These are phyloP conservation scores for Colletotrichum navitas DNA, from an alignment of 2,329 filamentous ascomycete species.

Conservation along the genomic window DNA sequence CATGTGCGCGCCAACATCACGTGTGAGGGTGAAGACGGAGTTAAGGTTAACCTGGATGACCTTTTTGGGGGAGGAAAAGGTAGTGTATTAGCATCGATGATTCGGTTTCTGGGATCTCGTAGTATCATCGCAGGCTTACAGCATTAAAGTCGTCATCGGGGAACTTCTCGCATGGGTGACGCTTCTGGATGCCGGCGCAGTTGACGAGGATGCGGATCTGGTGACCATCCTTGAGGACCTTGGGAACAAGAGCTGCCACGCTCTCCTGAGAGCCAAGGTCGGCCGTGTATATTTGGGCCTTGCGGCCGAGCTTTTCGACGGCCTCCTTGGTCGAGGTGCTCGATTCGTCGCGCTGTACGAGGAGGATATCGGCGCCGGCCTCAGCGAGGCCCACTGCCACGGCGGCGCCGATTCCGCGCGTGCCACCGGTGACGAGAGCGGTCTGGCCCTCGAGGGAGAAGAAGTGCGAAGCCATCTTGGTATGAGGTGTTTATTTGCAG, in stretches of 20 bases:
- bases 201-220: slow-evolving; percentile 84
- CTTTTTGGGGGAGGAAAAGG: slow-evolving; percentile 46
- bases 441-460: slow-evolving; percentile 70
- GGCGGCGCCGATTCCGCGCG: slow-evolving; percentile 69
- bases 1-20: slow-evolving; percentile 85
- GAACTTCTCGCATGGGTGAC: slow-evolving; percentile 81
- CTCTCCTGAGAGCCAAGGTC: slow-evolving; percentile 74
- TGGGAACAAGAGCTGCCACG: slow-evolving; percentile 71
- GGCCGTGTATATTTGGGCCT: slow-evolving; percentile 75
- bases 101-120: too few relatives aligned
- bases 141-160: slow-evolving; percentile 83
- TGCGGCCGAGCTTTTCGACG: slow-evolving; percentile 75
- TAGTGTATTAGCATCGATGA: not conserved
- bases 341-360: slow-evolving; percentile 63
- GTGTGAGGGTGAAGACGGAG: slow-evolving; percentile 82
- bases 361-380: slow-evolving; percentile 68
- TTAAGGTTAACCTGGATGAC: slow-evolving; percentile 90
- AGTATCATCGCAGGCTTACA: slow-evolving; percentile 50
- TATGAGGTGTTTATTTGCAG: not conserved
- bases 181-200: slow-evolving; percentile 87
- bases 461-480: slow-evolving; percentile 53
- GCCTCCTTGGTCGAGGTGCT: slow-evolving; percentile 67
- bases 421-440: slow-evolving; percentile 69
- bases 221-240: slow-evolving; percentile 72
- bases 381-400: slow-evolving; percentile 70